A percentile compares a stretch with the other conserved stretches of the same genome.
These are phyloP conservation scores for Geum urbanum DNA, from an alignment of 306 rosid genomes.

Conservation along the genomic window DNA sequence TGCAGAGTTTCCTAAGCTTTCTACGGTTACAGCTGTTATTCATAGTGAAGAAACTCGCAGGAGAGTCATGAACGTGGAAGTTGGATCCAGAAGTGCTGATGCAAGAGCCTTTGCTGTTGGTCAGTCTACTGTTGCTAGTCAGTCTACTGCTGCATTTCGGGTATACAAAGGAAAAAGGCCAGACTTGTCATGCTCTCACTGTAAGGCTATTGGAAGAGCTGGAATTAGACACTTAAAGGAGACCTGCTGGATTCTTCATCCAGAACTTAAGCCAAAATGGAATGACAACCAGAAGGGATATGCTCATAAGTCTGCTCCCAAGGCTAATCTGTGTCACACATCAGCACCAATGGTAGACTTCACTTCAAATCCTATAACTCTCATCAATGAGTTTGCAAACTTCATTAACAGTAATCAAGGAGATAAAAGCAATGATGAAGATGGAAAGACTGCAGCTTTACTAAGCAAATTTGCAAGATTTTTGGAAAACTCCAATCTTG, in stretches of 20 bases:
- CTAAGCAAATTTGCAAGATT: background rate
- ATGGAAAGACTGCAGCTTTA: background rate
- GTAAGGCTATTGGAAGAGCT: background rate
- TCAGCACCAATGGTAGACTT: background rate
- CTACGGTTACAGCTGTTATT: background rate
- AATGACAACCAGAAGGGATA: background rate
- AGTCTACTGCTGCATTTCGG: background rate
- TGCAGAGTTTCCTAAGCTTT: background rate
- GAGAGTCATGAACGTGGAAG: constrained; percentile 1
- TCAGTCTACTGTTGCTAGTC: background rate
- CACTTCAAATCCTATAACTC: background rate
- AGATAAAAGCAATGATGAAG: background rate
- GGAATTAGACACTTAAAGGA: background rate
- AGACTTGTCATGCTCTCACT: background rate
- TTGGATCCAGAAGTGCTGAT: background rate
- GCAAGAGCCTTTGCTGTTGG: background rate
- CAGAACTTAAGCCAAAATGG: background rate
- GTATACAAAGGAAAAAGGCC: constrained; percentile 1
- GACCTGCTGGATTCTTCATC: background rate
- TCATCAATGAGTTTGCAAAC: background rate
- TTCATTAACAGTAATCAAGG: background rate
- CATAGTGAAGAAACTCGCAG: background rate
- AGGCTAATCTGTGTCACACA: background rate
- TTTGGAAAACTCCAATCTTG: background rate
- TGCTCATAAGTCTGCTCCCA: background rate